Percentiles rank a stretch among this genome's conserved stretches.
phyloP scores from a whole-genome alignment of 192 early-diverging fungal species.

The Linnemannia elongata region DNA sequence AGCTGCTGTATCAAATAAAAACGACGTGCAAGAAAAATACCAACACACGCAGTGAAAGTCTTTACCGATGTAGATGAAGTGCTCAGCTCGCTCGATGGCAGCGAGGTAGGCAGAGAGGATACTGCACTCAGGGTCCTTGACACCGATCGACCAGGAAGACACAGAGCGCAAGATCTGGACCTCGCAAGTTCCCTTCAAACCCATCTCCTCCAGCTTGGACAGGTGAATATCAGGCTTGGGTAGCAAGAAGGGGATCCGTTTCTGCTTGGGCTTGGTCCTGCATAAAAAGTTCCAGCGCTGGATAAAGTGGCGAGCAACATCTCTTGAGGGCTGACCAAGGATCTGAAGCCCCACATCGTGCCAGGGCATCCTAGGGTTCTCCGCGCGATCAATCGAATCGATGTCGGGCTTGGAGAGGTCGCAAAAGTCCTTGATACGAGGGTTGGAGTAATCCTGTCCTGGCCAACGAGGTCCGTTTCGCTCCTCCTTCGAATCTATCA shows the following conservation, averaged over 20 bases:
- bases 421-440: slow-evolving; percentile 81
- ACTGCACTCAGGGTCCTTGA: slow-evolving; percentile 71
- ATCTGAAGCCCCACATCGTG: slow-evolving; percentile 86
- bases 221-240: slow-evolving; percentile 73
- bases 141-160: slow-evolving; percentile 77
- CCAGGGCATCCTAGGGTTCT: slow-evolving; percentile 85
- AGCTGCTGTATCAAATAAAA: too few species aligned
- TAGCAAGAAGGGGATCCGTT: slow-evolving; percentile 74
- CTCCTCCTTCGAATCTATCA: slow-evolving; percentile 70
- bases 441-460: slow-evolving; percentile 88
- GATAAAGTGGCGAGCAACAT: slow-evolving; percentile 86
- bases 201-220: slow-evolving; percentile 62
- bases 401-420: slow-evolving; percentile 67
- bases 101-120: slow-evolving; percentile 85
- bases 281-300: slow-evolving; percentile 89
- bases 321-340: slow-evolving; percentile 80
- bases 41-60: neutral
- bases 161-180: slow-evolving; percentile 78
- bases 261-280: slow-evolving; percentile 68
- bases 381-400: slow-evolving; percentile 63
- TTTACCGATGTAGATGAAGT: slow-evolving; percentile 85
- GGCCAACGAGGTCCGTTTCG: slow-evolving; percentile 61
- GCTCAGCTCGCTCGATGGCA: slow-evolving; percentile 78
- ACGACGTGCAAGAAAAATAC: neutral
- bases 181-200: slow-evolving; percentile 67